Evolutionary conservation across 2,329 filamentous ascomycete genomes (phyloP), one percentile per base, ranked within the genome.

Genomic region (Pseudogymnoascus sp.): DNA sequence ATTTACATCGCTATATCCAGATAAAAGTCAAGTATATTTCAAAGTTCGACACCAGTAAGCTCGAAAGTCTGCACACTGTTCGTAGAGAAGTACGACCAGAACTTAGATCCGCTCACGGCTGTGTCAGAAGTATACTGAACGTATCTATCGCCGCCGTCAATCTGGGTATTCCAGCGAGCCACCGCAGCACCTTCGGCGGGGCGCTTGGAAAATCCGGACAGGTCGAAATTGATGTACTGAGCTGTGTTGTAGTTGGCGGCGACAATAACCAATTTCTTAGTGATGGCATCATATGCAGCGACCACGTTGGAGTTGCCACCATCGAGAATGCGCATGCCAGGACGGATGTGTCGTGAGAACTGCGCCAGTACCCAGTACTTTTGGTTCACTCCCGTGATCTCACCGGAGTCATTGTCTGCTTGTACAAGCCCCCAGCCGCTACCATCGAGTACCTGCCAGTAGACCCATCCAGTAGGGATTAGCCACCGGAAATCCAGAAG

Each of bases 331-430:
- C 66, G 66, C 76, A 78, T 78, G 1, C 75, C 76, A 1, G 71
- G 69, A 1, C 74, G 70, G 41, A 78, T 75, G 63, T 78, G 76
- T 23, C 77, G 72, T 4, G 74, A 65, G 63, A 76, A 77, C 65
- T 77, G 76, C 1, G 76, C 77, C n/a, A 78, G 67, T 2, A 74
- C 71, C 63, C 71, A 78, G 68, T 77, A 78, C 65, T 78, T 78
- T 31, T 74, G 73, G 26, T 66, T 72, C 19, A 69, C 70, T 0
- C 64, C 60, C 0, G 69, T 69, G 10, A 78, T 63, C 2, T 69
- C 71, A 43, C 65, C 66, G 1, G 67, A 68, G 4, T 74, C 71
- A 62, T 77, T 77, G 65, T 77, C 72, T 2, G 71, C 77, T 11
- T 74, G 72, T 55, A 78, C 69, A 6, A 78, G 65, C 0, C 76